These are phyloP conservation scores for Penicillium waksmanii DNA, from an alignment of 495 filamentous ascomycete genomes.

Conservation along the genomic window DNA sequence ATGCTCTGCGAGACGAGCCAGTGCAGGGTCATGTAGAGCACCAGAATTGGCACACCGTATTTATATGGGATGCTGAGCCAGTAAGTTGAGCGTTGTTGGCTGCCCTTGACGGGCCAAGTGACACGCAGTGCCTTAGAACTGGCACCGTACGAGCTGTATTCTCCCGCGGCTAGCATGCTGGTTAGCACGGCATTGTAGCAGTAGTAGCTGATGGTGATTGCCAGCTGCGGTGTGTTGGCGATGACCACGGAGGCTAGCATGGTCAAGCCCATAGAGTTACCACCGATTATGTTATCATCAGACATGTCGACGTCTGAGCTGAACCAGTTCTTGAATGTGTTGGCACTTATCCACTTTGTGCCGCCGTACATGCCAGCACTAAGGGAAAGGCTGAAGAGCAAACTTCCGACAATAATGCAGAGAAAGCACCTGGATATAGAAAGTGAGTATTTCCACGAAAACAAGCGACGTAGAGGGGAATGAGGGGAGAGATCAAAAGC, in stretches of 20 bases:
- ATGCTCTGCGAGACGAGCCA: slow-evolving; percentile 48
- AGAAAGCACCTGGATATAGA: neutral
- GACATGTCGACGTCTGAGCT: neutral
- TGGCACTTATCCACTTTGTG: neutral
- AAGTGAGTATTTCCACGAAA: neutral
- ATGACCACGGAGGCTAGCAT: slow-evolving; percentile 15
- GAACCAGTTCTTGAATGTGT: slow-evolving; percentile 5
- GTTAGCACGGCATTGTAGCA: slow-evolving; percentile 44
- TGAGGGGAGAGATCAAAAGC: neutral
- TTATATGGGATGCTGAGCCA: slow-evolving; percentile 47
- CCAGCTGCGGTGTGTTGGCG: slow-evolving; percentile 48
- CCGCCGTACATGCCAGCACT: neutral
- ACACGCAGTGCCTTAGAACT: slow-evolving; percentile 47
- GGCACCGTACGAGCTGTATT: slow-evolving; percentile 37
- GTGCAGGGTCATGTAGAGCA: slow-evolving; percentile 34
- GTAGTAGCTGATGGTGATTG: slow-evolving; percentile 48
- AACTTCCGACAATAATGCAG: neutral
- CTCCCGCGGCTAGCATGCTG: slow-evolving; percentile 41
- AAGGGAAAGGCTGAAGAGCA: neutral
- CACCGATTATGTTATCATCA: neutral
- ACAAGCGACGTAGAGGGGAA: too few species aligned
- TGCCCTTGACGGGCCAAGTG: slow-evolving; percentile 38
- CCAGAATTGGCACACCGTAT: slow-evolving; percentile 40
- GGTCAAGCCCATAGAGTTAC: neutral
- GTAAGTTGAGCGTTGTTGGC: slow-evolving; percentile 47